These are phyloP conservation scores for Pilatotrama ljubarskyi DNA, from an alignment of 768 basidiomycete species.

Conservation along the genomic window DNA sequence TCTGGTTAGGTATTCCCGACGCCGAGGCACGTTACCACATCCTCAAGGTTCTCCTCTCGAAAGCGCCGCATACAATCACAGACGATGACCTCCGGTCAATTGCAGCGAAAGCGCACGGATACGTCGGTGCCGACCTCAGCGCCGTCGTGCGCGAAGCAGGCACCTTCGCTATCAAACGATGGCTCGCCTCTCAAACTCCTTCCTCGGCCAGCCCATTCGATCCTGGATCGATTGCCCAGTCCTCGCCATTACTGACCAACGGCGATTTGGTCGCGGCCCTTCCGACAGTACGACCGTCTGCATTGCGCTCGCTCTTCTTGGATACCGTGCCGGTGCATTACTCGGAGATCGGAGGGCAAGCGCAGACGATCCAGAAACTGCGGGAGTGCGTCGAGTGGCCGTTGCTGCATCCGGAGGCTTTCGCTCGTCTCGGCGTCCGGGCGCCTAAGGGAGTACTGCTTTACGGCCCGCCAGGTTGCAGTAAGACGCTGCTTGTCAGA, in stretches of 20 bases:
- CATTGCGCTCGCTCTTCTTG: conserved; percentile 91
- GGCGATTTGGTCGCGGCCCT: conserved; percentile 74
- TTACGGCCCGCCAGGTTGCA: conserved; percentile 97
- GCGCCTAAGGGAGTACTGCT: conserved; percentile 89
- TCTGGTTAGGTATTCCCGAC: conserved; percentile 76
- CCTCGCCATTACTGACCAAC: conserved; percentile 42
- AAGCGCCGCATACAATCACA: conserved; percentile 75
- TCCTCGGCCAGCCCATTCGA: conserved; percentile 10
- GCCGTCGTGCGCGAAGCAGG: conserved; percentile 94
- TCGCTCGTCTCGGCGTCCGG: conserved; percentile 81
- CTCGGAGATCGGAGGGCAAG: conserved; percentile 89
- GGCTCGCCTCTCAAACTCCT: conserved; percentile 42
- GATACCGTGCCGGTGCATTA: conserved; percentile 83
- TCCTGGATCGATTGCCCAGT: conserved; percentile 11
- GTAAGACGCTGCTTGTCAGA: conserved; percentile 90
- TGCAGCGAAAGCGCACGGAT: conserved; percentile 86
- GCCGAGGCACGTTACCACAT: conserved; percentile 83
- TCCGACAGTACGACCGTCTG: conserved; percentile 83
- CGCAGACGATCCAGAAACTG: conserved; percentile 76
- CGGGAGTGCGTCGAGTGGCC: conserved; percentile 97
- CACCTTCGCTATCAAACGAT: conserved; percentile 86
- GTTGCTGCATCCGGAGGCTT: conserved; percentile 80
- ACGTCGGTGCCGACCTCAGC: conserved; percentile 94
- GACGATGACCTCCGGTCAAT: conserved; percentile 60
- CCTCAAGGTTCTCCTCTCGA: conserved; percentile 77